A percentile compares a stretch with the other conserved stretches of the same genome.
Evolutionary conservation across 1,284 basidiomycete genomes (phyloP).

Genomic region (Rhodofomes roseus): DNA sequence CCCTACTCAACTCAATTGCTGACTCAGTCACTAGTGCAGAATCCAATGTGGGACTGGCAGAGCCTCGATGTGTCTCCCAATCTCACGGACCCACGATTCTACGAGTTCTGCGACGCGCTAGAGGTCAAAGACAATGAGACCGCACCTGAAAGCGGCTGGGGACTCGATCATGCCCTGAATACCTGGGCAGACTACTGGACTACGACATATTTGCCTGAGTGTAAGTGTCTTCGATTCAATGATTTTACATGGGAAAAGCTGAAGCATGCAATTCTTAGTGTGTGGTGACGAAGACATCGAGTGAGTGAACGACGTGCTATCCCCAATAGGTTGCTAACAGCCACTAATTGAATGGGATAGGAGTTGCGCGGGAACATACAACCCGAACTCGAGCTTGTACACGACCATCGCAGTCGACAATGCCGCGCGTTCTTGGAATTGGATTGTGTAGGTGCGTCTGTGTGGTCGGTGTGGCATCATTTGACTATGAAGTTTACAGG

Average conservation of each 20-base stretch:
- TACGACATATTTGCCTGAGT: slow-evolving; percentile 33
- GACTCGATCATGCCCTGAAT: slow-evolving; percentile 53
- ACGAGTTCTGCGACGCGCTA: slow-evolving; percentile 65
- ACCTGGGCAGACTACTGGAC: slow-evolving; percentile 57
- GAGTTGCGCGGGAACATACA: slow-evolving; percentile 55
- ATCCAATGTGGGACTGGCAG: slow-evolving; percentile 47
- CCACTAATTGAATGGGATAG: no score
- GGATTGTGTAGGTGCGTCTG: slow-evolving; percentile 46
- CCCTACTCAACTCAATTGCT: no score
- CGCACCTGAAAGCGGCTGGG: slow-evolving; percentile 56
- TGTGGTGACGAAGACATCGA: slow-evolving; percentile 37
- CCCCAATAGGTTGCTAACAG: no score
- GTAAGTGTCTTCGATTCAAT: slow-evolving; percentile 28
- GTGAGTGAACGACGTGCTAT: slow-evolving; percentile 35
- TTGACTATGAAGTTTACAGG: slow-evolving; percentile 26
- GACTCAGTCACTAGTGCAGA: background rate
- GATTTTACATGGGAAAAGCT: no score
- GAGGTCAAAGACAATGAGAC: slow-evolving; percentile 61
- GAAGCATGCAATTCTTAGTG: slow-evolving; percentile 38
- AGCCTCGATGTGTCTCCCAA: slow-evolving; percentile 42
- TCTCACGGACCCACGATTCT: slow-evolving; percentile 39
- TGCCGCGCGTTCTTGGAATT: slow-evolving; percentile 50
- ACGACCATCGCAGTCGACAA: slow-evolving; percentile 54
- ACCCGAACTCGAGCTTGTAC: slow-evolving; percentile 41
- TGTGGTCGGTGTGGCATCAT: background rate